A percentile compares a stretch with the other conserved stretches of the same genome.
These are phyloP conservation scores for Caryopteris hybrid DNA, from an alignment of 305 asterid species.

Conservation along the genomic window DNA sequence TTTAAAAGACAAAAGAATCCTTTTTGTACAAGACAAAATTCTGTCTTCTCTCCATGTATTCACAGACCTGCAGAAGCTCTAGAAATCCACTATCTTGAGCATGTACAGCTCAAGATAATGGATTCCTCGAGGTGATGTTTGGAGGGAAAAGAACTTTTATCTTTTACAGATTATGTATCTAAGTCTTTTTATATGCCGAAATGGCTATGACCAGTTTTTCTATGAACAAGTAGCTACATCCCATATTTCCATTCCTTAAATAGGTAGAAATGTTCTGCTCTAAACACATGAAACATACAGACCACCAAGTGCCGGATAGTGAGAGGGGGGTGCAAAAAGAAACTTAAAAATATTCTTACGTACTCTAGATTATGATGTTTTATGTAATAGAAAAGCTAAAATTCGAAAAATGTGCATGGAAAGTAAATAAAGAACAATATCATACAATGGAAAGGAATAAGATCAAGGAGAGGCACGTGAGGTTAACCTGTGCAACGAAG, in stretches of 20 bases:
- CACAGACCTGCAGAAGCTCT: background rate
- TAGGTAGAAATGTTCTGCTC: background rate
- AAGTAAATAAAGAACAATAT: background rate
- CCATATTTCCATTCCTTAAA: background rate
- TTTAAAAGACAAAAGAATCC: no score
- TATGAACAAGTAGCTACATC: background rate
- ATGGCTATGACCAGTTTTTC: background rate
- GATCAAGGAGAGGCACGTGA: conserved; percentile 7
- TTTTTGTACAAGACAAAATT: no score
- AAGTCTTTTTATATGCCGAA: background rate
- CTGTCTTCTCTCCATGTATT: no score
- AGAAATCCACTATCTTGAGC: background rate
- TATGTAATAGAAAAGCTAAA: background rate
- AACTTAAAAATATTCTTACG: no score
- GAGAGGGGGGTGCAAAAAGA: background rate
- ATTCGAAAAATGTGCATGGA: background rate
- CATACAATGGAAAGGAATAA: background rate
- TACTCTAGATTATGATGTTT: background rate
- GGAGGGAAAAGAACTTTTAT: background rate
- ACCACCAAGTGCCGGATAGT: no score
- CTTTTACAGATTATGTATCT: no score
- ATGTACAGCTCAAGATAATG: background rate
- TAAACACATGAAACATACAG: background rate
- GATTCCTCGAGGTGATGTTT: background rate
- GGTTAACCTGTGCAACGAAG: conserved; percentile 82